Evolutionary conservation across 352 stramenopile genomes (phyloP).

Genomic region (Phytophthora fragariaefolia): DNA sequence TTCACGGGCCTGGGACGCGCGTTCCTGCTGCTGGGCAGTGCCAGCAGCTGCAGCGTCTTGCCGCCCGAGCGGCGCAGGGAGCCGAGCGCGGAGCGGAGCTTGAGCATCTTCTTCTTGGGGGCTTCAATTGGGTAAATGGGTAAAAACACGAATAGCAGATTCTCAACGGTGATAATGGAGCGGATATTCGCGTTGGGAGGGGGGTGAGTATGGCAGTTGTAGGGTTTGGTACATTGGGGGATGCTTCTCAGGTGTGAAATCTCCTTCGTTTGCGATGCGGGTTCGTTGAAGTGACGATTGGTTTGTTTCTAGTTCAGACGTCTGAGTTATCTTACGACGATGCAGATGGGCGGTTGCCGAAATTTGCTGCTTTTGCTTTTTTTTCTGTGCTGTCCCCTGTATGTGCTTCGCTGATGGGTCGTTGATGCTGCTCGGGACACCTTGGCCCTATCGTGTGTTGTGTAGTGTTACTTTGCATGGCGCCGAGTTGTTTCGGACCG

Average conservation of each 20-base stretch:
- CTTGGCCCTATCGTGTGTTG: conserved; percentile 16
- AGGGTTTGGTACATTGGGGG: not conserved
- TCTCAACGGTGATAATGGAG: not conserved
- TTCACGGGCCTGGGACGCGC: conserved; percentile 29
- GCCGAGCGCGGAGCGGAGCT: conserved; percentile 27
- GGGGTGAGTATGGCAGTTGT: not conserved
- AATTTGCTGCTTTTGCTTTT: no score
- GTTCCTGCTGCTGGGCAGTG: conserved; percentile 30
- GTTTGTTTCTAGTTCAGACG: not conserved
- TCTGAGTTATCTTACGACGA: not conserved
- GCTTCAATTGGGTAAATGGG: conserved; percentile 17
- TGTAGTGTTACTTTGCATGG: conserved; percentile 16
- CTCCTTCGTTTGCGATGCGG: not conserved
- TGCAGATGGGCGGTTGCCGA: not conserved
- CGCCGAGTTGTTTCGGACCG: not conserved
- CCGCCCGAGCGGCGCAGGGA: conserved; percentile 22
- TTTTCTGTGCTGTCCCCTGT: no score
- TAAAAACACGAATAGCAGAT: conserved; percentile 8
- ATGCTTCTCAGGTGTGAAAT: not conserved
- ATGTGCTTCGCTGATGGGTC: no score
- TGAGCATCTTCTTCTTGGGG: conserved; percentile 22
- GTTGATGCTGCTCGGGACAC: not conserved
- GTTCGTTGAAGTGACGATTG: not conserved
- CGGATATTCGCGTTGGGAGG: not conserved
- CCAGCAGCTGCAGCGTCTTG: conserved; percentile 43